phyloP scores from a whole-genome alignment of 2,329 filamentous ascomycete genomes.

The Reticulascus tulasneorum region DNA sequence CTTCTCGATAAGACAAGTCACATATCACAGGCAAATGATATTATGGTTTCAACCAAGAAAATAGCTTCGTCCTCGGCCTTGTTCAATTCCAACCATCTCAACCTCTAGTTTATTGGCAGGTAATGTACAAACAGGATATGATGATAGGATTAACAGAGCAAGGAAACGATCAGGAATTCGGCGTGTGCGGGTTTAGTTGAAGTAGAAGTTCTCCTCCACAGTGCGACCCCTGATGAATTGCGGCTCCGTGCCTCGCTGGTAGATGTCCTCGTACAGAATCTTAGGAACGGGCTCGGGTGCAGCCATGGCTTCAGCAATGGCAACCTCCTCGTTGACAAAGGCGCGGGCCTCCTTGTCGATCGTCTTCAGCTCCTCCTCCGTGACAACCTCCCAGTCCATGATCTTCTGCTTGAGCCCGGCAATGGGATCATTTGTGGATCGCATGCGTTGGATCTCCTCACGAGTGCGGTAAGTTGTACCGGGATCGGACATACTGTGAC shows the following conservation, averaged over 20 bases:
- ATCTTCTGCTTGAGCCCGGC: slow-evolving; percentile 98
- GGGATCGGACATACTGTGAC: slow-evolving; percentile 99
- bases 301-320: slow-evolving; percentile 82
- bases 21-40: too few species aligned
- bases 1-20: too few species aligned
- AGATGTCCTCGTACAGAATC: slow-evolving; percentile 95
- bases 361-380: slow-evolving; percentile 91
- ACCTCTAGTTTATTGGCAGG: slow-evolving; percentile 16
- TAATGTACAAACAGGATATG: slow-evolving; percentile 16
- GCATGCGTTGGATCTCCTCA: slow-evolving; percentile 99
- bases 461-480: slow-evolving; percentile 98
- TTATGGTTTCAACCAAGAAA: slow-evolving; percentile 13
- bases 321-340: slow-evolving; percentile 86
- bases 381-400: slow-evolving; percentile 86
- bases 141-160: not conserved
- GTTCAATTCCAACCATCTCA: slow-evolving; percentile 14
- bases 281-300: slow-evolving; percentile 72
- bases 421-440: slow-evolving; percentile 96
- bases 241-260: slow-evolving; percentile 83
- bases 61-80: slow-evolving; percentile 13
- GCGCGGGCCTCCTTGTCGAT: slow-evolving; percentile 91
- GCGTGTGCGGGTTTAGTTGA: slow-evolving; percentile 42
- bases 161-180: slow-evolving; percentile 6
- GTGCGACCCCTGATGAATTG: slow-evolving; percentile 82
- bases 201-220: slow-evolving; percentile 93